Evolutionary conservation across 306 rosid species (phyloP), one percentile per base, ranked within the genome.

Genomic region (Gillenia trifoliata): DNA sequence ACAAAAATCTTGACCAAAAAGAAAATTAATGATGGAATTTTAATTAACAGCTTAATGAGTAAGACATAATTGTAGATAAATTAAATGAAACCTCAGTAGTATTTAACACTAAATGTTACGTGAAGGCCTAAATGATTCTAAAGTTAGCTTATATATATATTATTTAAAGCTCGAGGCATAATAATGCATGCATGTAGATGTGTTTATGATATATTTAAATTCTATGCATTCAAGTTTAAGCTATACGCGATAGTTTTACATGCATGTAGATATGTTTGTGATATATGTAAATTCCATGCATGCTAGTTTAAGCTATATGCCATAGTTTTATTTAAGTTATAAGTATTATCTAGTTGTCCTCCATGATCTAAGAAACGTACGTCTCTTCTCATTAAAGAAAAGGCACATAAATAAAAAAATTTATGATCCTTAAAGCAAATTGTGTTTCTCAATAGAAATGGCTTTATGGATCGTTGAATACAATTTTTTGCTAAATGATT

Each of bases 191-290:
- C 63, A 56, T 3, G 28, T 57, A 23, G 29, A n/a, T 22, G 7
- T 33, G 43, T 8, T 64, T 19, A 64, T 4, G 68, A 8, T 8
- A 19, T 19, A 33, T 33, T 63, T 31, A 34, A 31, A 19, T 33
- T 64, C 30, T 45, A 20, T 64, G 68, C 68, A 63, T 63, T 26
- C 68, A 31, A 63, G 68, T 31, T 63, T 19, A 63, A 31, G 68
- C 22, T 63, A 31, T 30, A 31, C 4, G 50, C 50, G 4, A 15
- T 45, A 13, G 19, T 45, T 36, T 36, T 36, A n/a, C 64, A 59
- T 11, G 6, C 63, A 56, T 3, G 28, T 57, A 23, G 29, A n/a
- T 22, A 16, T 33, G 43, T 8, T 64, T 19, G 33, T 4, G 68
- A 8, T 8, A 19, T 19, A 33, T 33, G 31, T 31, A 34, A 31